Percentiles rank a stretch among this genome's conserved stretches.
These are phyloP conservation scores for Verticillium nonalfalfae DNA, from an alignment of 2,329 filamentous ascomycete genomes.

Conservation along the genomic window DNA sequence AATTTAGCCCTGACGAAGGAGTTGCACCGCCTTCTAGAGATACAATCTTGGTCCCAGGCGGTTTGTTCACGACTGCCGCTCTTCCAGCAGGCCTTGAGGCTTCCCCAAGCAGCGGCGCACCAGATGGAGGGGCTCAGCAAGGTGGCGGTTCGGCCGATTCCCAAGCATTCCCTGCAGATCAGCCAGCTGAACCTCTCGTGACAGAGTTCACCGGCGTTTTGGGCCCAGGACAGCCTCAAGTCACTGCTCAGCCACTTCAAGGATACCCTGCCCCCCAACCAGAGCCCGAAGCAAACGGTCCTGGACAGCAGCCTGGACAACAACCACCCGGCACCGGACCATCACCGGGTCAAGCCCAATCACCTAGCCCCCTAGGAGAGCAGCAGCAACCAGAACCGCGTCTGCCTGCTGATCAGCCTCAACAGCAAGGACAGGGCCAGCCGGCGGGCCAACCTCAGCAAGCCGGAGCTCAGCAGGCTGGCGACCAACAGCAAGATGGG, in stretches of 20 bases:
- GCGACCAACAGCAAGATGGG: background rate
- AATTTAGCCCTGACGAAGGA: background rate
- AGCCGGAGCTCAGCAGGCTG: background rate
- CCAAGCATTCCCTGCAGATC: background rate
- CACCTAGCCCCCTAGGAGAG: background rate
- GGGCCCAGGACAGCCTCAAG: background rate
- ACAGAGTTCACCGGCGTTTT: background rate
- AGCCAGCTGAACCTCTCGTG: background rate
- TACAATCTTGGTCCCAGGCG: background rate
- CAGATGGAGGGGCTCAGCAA: background rate
- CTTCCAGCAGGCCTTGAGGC: background rate
- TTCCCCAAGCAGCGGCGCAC: background rate
- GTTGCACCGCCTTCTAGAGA: background rate
- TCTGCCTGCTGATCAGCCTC: background rate
- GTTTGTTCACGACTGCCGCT: background rate
- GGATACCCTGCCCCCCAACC: background rate
- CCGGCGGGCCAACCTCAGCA: background rate
- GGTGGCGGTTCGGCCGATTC: background rate
- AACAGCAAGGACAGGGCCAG: background rate
- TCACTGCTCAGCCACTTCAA: background rate
- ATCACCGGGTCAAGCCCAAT: background rate
- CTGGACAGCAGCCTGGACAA: background rate
- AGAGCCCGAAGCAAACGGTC: background rate
- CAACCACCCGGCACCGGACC: background rate
- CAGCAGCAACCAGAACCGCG: background rate